Evolutionary conservation across 768 basidiomycete species (phyloP), one percentile per base, ranked within the genome.

Genomic region (Xerocomellus intermedius): DNA sequence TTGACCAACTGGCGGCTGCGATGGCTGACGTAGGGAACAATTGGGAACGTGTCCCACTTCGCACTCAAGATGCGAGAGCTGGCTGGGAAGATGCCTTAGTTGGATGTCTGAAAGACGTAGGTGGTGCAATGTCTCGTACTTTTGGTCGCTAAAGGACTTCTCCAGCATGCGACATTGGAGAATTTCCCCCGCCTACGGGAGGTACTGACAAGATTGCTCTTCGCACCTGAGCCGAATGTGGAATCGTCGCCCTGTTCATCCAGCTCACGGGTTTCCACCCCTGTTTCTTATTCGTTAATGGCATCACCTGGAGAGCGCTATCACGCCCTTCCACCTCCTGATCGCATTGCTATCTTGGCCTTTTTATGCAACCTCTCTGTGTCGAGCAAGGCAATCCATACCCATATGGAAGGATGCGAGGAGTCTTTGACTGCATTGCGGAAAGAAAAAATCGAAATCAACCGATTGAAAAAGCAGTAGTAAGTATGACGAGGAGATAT

Each of bases 391-490:
- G 80, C 85, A 10, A 85, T 98, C 21, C 90, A 94, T 66, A 73
- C 80, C 6, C 90, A 92, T 64, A 89, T 98, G 83, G 97, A 99
- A 64, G 81, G 84, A 42, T 92, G 91, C 64, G 94, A 95, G 65
- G 83, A 89, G 62, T 86, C 89, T 59, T 71, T 99, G 58, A 98
- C 97, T 9, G 91, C 94, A 26, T 77, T 97, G 33, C 76, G 97
- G 59, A 99, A 98, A 73, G 92, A 96, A 71, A 91, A 95, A 71
- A 94, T 95, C 32, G 97, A 98, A 58, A 85, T 94, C 57, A 97
- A 97, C 73, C 82, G 95, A 55, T 77, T 87, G 64, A 89, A 89
- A 74, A 95, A 92, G 71, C 85, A 88, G 67, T 80, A 86, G 95
- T 96, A 70, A 75, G 94, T 82, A 9, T 19, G 50, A 51, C 41